Base-by-base conservation (phyloP, 2,329 filamentous ascomycete genomes). In the Paraconiothyrium sp. region DNA sequence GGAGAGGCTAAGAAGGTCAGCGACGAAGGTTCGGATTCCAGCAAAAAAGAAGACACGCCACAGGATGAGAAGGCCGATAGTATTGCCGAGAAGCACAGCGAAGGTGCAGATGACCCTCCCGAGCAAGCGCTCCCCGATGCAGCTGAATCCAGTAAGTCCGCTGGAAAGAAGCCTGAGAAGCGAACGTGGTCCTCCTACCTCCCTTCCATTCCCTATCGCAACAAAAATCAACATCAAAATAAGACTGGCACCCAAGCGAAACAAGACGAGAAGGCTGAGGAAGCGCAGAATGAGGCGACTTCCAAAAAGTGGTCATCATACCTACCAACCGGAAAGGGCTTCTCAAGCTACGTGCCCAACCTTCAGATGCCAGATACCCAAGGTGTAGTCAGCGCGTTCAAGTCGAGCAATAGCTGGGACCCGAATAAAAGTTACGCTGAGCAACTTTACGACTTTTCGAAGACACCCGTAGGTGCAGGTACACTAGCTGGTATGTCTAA, bases 401-500 rank as follows among this genome's bases (percentile, higher is more conserved):
- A 82, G 56, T 66, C 76, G 37, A 79, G 76, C 54, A 81, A 84
- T 62, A 67, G 80, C 30, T 77, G 81, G 37, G 81, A 84, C 61
- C 80, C 79, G 2, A 81, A 76, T 56, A 84, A 84, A 67, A 80
- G 80, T 48, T 83, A 83, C 62, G 75, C 82, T 4, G 81, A 84
- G 65, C 83, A 84, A 64, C 70, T 84, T 14, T 81, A 82, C 59
- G 82, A 83, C 59, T 84, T 84, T 62, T 82, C 80, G 0, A 82
- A 83, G 65, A 84, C 83, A 7, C 83, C 83, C 4, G 82, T 84
- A 4, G 83, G 83, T 14, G 83, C 82, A 43, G 82, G 81, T 43
- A 79, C 79, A 3, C 66, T 81, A 37, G 78, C 78, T 52, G 79
- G 79, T 80, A 72, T 62, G 73, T 63, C 5, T 14, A 47, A 8